Evolutionary conservation across 257 asterid species (phyloP).

Genomic region (Cynanchum wilfordii): DNA sequence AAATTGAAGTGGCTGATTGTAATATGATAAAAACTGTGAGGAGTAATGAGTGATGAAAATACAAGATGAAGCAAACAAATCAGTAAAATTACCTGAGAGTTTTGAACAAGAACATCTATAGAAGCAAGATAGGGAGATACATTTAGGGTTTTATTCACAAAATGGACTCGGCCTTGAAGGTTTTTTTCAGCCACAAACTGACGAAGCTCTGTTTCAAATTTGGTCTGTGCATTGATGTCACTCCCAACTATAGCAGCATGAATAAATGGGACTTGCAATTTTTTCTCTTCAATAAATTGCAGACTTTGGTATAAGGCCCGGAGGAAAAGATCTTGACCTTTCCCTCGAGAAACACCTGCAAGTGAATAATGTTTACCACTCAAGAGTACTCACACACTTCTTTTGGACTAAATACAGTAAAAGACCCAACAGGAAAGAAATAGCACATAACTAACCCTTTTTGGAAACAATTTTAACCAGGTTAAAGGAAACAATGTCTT

Average conservation of each 20-base stretch:
- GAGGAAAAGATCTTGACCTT: slow-evolving; percentile 93
- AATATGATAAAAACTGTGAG: not conserved
- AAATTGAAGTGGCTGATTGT: not conserved
- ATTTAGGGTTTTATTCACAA: slow-evolving; percentile 82
- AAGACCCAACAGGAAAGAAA: not conserved
- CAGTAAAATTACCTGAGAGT: slow-evolving; percentile 70
- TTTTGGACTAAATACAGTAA: not conserved
- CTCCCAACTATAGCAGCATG: slow-evolving; percentile 92
- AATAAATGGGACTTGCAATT: slow-evolving; percentile 58
- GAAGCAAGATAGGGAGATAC: slow-evolving; percentile 95
- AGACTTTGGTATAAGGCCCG: slow-evolving; percentile 71
- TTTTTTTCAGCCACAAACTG: slow-evolving; percentile 61
- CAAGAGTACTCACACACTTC: not conserved
- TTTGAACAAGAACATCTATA: slow-evolving; percentile 85
- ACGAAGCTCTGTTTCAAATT: slow-evolving; percentile 80
- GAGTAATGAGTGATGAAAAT: not conserved
- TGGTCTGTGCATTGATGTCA: slow-evolving; percentile 76
- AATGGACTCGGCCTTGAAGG: slow-evolving; percentile 62
- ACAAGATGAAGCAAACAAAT: not conserved
- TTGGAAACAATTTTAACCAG: too few relatives aligned
- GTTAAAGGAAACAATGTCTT: too few relatives aligned
- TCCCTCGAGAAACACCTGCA: slow-evolving; percentile 97
- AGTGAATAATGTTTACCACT: slow-evolving; percentile 15
- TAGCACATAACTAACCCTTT: too few relatives aligned
- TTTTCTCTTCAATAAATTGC: slow-evolving; percentile 57